Conservation (phyloP, 2,329 filamentous ascomycete genomes). For the Biscogniauxia marginata region DNA sequence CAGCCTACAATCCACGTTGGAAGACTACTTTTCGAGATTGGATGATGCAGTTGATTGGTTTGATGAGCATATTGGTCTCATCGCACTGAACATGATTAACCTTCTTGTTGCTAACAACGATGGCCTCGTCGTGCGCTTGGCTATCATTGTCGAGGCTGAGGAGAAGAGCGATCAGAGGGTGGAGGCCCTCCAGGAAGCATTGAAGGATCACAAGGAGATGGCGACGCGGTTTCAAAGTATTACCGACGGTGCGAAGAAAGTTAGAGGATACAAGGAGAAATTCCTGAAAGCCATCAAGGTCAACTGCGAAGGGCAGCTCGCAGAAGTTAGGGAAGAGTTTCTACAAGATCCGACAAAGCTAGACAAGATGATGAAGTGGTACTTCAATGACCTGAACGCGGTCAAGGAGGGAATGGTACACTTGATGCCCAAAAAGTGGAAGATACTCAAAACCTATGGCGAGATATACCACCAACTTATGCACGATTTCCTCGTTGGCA, state of each 20-base stretch:
- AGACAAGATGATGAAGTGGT: constrained; percentile 91
- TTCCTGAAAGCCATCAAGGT: constrained; percentile 79
- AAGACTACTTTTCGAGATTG: constrained; percentile 84
- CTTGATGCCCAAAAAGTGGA: constrained; percentile 95
- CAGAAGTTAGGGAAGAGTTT: constrained; percentile 70
- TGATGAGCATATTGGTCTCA: constrained; percentile 86
- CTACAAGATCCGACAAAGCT: constrained; percentile 78
- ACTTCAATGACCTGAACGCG: constrained; percentile 94
- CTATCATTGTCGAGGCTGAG: constrained; percentile 89
- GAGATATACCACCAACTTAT: constrained; percentile 91
- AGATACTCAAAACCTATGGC: constrained; percentile 85
- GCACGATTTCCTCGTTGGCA: constrained; percentile 85
- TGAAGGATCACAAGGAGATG: constrained; percentile 94
- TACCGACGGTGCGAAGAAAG: constrained; percentile 85
- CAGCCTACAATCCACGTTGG: constrained; percentile 76
- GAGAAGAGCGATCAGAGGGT: constrained; percentile 95
- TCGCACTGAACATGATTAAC: constrained; percentile 87
- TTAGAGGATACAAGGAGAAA: constrained; percentile 95
- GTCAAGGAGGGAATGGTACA: constrained; percentile 90
- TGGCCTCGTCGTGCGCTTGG: constrained; percentile 85
- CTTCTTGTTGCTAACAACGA: constrained; percentile 84
- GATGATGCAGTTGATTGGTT: constrained; percentile 92
- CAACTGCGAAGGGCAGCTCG: constrained; percentile 72
- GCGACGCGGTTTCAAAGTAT: constrained; percentile 93
- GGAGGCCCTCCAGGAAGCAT: constrained; percentile 85